These are phyloP conservation scores for Monosporozyma servazzii DNA, from an alignment of 805 yeast genomes.

Conservation along the genomic window DNA sequence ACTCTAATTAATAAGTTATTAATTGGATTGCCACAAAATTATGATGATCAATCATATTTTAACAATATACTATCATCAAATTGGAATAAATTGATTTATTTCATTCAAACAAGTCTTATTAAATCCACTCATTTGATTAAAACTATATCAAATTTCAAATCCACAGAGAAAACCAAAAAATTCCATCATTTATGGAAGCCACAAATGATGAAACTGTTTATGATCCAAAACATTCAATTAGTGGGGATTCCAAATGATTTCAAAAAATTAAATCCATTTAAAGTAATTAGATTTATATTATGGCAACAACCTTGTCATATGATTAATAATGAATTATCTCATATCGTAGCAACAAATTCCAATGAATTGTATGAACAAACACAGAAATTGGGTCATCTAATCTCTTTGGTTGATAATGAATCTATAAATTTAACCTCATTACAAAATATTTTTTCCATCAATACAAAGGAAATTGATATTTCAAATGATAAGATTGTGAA, in stretches of 20 bases:
- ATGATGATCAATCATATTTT: conserved; percentile 18
- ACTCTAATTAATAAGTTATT: conserved; percentile 13
- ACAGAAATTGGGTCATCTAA: conserved; percentile 15
- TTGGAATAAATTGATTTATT: conserved; percentile 13
- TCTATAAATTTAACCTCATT: neutral
- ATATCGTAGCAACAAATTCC: neutral
- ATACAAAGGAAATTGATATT: neutral
- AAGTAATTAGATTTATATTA: conserved; percentile 1
- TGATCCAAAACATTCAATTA: conserved; percentile 5
- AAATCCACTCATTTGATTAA: neutral
- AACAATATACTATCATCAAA: conserved; percentile 10
- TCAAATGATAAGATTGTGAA: neutral
- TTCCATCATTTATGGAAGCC: conserved; percentile 3
- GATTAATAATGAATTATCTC: conserved; percentile 14
- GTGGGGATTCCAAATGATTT: conserved; percentile 4
- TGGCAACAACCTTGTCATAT: conserved; percentile 11
- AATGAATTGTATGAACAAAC: conserved; percentile 7
- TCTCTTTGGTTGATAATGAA: neutral
- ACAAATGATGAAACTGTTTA: conserved; percentile 2
- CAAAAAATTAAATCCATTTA: neutral
- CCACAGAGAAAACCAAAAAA: too few species aligned
- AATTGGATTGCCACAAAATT: conserved; percentile 10
- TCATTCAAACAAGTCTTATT: conserved; percentile 12
- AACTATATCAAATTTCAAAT: neutral
- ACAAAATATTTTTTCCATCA: neutral